Conservation (phyloP, 345 rosid genomes). For the Salix purpurea region DNA sequence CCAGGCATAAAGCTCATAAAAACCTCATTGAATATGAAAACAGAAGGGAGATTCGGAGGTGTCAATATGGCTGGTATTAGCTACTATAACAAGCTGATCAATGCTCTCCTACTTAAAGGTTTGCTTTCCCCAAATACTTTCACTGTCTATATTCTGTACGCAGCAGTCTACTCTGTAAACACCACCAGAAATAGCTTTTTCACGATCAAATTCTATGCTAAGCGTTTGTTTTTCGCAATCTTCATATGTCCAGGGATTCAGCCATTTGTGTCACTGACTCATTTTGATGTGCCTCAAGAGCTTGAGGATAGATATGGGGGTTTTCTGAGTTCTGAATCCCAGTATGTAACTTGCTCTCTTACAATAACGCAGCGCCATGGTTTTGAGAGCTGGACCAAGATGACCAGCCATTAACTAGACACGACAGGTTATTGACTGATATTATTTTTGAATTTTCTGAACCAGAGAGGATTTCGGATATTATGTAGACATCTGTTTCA, state of each 20-base stretch:
- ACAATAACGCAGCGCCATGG: not conserved
- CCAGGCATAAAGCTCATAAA: not conserved
- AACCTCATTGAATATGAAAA: not conserved
- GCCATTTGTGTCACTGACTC: conserved; percentile 16
- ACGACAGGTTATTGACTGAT: not conserved
- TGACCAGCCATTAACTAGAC: not conserved
- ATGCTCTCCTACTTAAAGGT: conserved; percentile 17
- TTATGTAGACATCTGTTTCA: conserved; percentile 18
- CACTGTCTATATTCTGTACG: not conserved
- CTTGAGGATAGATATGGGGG: conserved; percentile 16
- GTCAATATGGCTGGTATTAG: conserved; percentile 15
- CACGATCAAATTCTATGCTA: no score
- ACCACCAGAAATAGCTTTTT: not conserved
- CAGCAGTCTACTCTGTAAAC: not conserved
- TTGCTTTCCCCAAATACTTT: not conserved
- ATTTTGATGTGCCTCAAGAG: conserved; percentile 22
- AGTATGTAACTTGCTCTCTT: conserved; percentile 5
- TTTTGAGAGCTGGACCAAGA: no score
- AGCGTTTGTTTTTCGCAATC: not conserved
- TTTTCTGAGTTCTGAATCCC: conserved; percentile 17
- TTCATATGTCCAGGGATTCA: conserved; percentile 5
- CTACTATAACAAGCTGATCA: conserved; percentile 18
- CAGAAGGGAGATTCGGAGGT: conserved; percentile 21
- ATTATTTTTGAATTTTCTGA: not conserved
- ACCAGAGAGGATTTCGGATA: conserved; percentile 20